Evolutionary conservation across 139 green algal genomes (phyloP), one percentile per base, ranked within the genome.

Genomic region (Chlorella sp.): DNA sequence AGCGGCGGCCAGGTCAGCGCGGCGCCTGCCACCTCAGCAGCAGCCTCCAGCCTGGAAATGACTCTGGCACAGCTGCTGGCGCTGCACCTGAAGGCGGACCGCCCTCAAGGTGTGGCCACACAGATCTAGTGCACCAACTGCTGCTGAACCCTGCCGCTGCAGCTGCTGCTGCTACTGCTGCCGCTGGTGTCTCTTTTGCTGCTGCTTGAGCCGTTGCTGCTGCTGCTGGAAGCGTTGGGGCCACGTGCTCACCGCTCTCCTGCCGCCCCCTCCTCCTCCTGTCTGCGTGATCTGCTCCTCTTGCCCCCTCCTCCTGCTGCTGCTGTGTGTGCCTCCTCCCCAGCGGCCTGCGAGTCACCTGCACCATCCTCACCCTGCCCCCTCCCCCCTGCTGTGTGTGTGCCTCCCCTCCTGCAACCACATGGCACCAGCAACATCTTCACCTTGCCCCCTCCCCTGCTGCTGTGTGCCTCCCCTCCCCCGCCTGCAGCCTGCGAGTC

Each of bases 51-150:
- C n/a, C 71, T 90, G 22, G 42, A 78, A 37, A 60, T 39, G 34
- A 86, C 86, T 0, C 86, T 90, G 60, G 76, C 77, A 0, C 86
- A 90, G 77, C 57, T 90, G 86, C 86, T 90, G 36, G 86, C 86
- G 4, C 57, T 90, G 26, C 66, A 80, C 77, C 60, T 90, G 26
- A 37, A 48, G 39, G 76, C 86, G 0, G 86, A 60, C n/a, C 77
- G 53, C 57, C 12, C 22, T 0, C 37, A 68, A 30, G 86, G 86
- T 90, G 86, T 2, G 61, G n/a, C n/a, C n/a, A n/a, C n/a, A n/a
- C n/a, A n/a, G n/a, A n/a, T 3, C 30, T 22, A 2, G 15, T 16
- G 19, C 21, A 34, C 3, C 30, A 39, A 30, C 11, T 34, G 18
- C 32, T n/a, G 32, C 18, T 39, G 71, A 9, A 5, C 32, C 11